Percentiles rank a stretch among this genome's conserved stretches.
These are phyloP conservation scores for Macrocystidia cucumis DNA, from an alignment of 1,284 basidiomycete genomes.

Conservation along the genomic window DNA sequence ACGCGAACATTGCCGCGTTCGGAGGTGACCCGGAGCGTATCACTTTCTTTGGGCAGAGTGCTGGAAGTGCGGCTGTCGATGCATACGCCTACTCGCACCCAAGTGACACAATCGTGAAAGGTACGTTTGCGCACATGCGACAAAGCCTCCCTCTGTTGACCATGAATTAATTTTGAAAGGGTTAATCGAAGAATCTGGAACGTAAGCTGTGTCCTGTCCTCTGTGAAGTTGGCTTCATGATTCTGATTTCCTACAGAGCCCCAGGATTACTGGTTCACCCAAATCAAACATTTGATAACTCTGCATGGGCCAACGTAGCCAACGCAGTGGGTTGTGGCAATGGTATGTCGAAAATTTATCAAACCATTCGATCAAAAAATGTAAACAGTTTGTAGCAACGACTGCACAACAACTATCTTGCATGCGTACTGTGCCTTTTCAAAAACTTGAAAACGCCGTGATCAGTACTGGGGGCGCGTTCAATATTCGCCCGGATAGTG, in stretches of 20 bases:
- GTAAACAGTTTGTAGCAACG: no score
- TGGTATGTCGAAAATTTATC: conserved; percentile 9
- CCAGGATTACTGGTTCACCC: no score
- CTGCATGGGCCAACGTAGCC: conserved; percentile 21
- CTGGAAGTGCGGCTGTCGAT: conserved; percentile 22
- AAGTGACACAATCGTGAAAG: conserved; percentile 21
- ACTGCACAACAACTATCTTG: conserved; percentile 20
- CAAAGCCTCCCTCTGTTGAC: no score
- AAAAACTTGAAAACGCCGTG: conserved; percentile 19
- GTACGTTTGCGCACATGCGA: no score
- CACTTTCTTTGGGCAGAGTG: conserved; percentile 25
- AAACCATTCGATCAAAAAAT: no score
- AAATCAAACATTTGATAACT: no score
- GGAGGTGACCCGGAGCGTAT: conserved; percentile 28
- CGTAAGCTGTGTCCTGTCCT: no score
- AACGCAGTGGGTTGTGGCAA: conserved; percentile 21
- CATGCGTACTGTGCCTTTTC: conserved; percentile 20
- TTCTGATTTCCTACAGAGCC: no score
- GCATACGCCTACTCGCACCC: conserved; percentile 23
- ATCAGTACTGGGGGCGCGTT: conserved; percentile 16
- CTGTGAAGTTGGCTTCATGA: no score
- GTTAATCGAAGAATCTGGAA: conserved; percentile 27
- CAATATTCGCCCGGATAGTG: conserved; percentile 17
- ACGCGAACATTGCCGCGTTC: conserved; percentile 26
- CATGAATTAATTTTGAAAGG: no score